Evolutionary conservation across 2,329 filamentous ascomycete species (phyloP), one percentile per base, ranked within the genome.

Genomic region (Teratosphaeriaceae sp.): DNA sequence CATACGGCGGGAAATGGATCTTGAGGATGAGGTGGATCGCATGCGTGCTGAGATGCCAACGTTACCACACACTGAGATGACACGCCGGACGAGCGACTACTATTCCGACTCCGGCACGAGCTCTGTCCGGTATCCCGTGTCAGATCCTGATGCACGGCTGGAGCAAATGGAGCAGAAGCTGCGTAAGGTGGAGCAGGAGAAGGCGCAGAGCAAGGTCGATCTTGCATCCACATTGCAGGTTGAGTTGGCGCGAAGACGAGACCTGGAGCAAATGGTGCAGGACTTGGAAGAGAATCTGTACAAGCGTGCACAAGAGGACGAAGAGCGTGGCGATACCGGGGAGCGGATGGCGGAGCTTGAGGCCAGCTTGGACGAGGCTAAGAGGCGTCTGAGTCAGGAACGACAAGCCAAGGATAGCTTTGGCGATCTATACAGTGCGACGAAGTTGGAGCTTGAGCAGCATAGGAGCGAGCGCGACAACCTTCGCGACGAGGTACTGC

Each of bases 91-190:
- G 8, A 97, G 92, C 67, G 92, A 98, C 67, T 97, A 98, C 68
- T 98, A 92, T 63, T 98, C 92, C 2, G 92, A 98, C 64, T 95
- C 89, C 5, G 92, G 92, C 23, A 84, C 87, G 45, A 90, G 88
- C 63, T 90, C 88, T 1, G 76, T 86, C 41, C 85, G 88, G 57
- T 84, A 82, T 58, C 82, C 84, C 1, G 70, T 76, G 48, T 83
- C 86, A 36, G 72, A 77, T 46, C 68, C 66, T 12, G 73, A 76
- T 35, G 67, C 65, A 23, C 78, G 74, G 53, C 55, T 74, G 3
- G 79, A 83, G 57, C 87, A 96, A 62, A 71, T 96, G 24, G 87
- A 94, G 47, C 86, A 81, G 63, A 74, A 92, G 35, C 84, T 89
- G 55, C 78, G 92, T 51, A 82, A 82, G 53, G 81, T 85, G 2